Evolutionary conservation across 257 asterid species (phyloP), one percentile per base, ranked within the genome.

Genomic region (Craterostigma plantagineum): DNA sequence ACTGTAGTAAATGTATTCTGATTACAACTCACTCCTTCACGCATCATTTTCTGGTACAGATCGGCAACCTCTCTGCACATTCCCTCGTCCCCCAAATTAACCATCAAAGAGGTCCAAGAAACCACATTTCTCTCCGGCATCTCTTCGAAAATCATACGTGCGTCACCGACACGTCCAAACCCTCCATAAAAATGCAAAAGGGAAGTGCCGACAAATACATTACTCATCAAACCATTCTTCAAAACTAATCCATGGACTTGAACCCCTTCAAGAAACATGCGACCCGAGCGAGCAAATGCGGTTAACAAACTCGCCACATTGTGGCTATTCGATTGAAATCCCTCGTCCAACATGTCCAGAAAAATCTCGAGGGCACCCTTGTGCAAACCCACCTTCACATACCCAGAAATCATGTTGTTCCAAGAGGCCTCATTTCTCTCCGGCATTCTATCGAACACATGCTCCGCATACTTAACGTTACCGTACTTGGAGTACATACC

Each of bases 61-160:
- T 61, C 52, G 49, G 68, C 37, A 50, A 66, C 92, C 51, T 61
- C 71, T 34, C 16, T 18, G 40, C 60, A 57, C 16, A 66, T 53
- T 37, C 87, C 92, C 49, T 45, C 54, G 60, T 70, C 70, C 0
- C 81, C 66, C 42, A 40, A 68, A 38, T 72, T 69, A 54, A 80
- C 93, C 96, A 80, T 84, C 60, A 77, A 60, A 3, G 96, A 80
- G 42, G 96, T 84, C 93, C 96, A 84, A 54, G 96, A 69, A 43
- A 84, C 95, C 34, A 84, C 95, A 67, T 84, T 84, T 54, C 65
- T 74, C 40, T 63, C 74, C 3, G 90, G 87, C 80, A 80, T 69
- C 57, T 74, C 85, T 42, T 68, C 80, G 45, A 84, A 80, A 42
- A 74, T 55, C 11, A 37, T 56, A 54, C 42, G 55, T 47, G 90